These are phyloP conservation scores for Aspergillus spinulosporus DNA, from an alignment of 2,329 filamentous ascomycete genomes.

Conservation along the genomic window DNA sequence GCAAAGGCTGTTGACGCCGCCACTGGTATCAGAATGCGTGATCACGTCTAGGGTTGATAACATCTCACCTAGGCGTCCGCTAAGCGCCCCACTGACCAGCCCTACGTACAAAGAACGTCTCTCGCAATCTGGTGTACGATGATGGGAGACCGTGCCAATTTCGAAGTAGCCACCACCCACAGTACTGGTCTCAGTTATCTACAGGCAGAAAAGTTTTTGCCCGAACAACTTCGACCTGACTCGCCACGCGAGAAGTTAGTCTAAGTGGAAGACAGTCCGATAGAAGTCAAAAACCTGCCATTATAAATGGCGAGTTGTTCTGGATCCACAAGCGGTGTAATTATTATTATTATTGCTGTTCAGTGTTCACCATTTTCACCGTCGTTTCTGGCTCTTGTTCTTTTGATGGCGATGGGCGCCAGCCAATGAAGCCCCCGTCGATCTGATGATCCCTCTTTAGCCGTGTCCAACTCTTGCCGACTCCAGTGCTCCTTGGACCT, in stretches of 20 bases:
- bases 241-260: background rate
- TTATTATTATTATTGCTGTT: background rate
- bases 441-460: conserved; percentile 25
- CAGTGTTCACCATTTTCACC: background rate
- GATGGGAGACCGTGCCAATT: background rate
- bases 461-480: conserved; percentile 17
- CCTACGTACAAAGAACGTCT: background rate
- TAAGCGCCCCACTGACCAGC: background rate
- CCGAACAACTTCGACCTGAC: background rate
- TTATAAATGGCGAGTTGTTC: background rate
- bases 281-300: background rate
- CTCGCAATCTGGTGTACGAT: background rate
- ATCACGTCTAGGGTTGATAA: background rate
- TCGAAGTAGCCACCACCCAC: background rate
- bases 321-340: conserved; percentile 1
- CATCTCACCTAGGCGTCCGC: background rate
- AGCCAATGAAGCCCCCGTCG: conserved; percentile 23
- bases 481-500: conserved; percentile 1
- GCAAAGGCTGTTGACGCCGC: no score
- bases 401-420: conserved; percentile 6
- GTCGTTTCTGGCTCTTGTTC: background rate
- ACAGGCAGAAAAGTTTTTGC: background rate
- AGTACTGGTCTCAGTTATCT: background rate
- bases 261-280: background rate
- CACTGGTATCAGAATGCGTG: background rate